Evolutionary conservation across 495 filamentous ascomycete genomes (phyloP).

Genomic region (Ramalina peruviana): DNA sequence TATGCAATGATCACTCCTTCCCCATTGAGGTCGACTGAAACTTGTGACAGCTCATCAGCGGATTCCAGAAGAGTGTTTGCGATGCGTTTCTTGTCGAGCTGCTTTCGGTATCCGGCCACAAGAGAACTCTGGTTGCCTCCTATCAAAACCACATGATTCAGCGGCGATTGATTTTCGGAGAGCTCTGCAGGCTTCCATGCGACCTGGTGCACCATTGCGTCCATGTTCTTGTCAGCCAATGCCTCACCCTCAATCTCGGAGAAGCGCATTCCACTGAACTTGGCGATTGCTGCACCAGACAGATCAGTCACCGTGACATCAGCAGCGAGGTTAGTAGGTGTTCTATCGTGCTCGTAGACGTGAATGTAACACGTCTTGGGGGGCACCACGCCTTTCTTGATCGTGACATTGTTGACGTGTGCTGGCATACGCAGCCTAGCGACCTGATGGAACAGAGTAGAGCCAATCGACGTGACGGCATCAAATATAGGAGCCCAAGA

Average conservation of each 20-base stretch:
- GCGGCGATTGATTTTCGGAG: slow-evolving; percentile 14
- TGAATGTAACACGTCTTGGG: slow-evolving; percentile 19
- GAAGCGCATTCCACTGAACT: slow-evolving; percentile 20
- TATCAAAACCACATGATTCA: slow-evolving; percentile 18
- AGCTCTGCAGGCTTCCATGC: slow-evolving; percentile 23
- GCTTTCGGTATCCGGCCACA: neutral
- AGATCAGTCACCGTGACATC: slow-evolving; percentile 18
- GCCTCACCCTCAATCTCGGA: slow-evolving; percentile 26
- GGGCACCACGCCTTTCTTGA: slow-evolving; percentile 7
- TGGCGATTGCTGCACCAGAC: slow-evolving; percentile 13
- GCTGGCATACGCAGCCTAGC: slow-evolving; percentile 32
- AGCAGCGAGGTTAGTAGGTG: slow-evolving; percentile 10
- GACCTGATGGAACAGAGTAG: slow-evolving; percentile 28
- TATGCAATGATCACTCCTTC: neutral
- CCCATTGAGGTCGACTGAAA: neutral
- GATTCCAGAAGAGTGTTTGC: neutral
- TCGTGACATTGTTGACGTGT: slow-evolving; percentile 17
- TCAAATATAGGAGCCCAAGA: slow-evolving; percentile 35
- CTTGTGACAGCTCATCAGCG: neutral
- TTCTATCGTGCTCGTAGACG: slow-evolving; percentile 4
- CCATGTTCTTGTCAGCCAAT: slow-evolving; percentile 16
- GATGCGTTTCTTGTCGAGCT: neutral
- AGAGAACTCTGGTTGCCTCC: slow-evolving; percentile 2
- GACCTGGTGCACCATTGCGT: slow-evolving; percentile 24
- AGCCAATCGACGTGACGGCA: slow-evolving; percentile 33